A percentile compares a stretch with the other conserved stretches of the same genome.
Conservation (phyloP, 805 yeast genomes). For the Candida hungchunana region DNA sequence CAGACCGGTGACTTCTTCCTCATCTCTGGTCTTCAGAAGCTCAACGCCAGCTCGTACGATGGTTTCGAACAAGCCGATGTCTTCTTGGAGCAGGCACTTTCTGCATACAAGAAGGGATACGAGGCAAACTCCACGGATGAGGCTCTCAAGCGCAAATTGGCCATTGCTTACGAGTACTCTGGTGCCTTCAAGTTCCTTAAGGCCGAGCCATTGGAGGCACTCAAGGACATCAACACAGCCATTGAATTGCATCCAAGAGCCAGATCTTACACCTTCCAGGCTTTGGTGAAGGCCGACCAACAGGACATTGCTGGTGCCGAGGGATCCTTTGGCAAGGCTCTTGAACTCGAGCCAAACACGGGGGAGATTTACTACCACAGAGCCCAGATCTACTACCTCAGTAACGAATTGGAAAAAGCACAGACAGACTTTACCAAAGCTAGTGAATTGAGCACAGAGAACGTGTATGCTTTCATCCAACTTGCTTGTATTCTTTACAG, state of each 20-base stretch:
- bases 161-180: constrained; percentile 77
- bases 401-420: constrained; percentile 71
- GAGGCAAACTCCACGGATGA: constrained; percentile 24
- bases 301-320: constrained; percentile 67
- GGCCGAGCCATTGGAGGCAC: constrained; percentile 63
- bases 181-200: constrained; percentile 84
- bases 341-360: constrained; percentile 59
- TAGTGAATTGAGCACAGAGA: constrained; percentile 65
- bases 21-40: constrained; percentile 56
- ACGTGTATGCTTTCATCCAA: constrained; percentile 85
- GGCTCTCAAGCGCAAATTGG: constrained; percentile 36
- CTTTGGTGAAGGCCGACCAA: constrained; percentile 78
- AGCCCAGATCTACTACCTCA: constrained; percentile 86
- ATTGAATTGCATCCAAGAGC: constrained; percentile 68
- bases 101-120: constrained; percentile 33
- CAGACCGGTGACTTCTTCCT: constrained; percentile 63
- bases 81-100: constrained; percentile 52
- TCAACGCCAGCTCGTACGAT: constrained; percentile 40
- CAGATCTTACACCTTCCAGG: constrained; percentile 77
- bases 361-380: constrained; percentile 90
- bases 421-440: constrained; percentile 71
- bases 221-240: constrained; percentile 60
- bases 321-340: constrained; percentile 68
- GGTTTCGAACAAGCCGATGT: constrained; percentile 36
- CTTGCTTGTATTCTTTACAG: constrained; percentile 89